phyloP scores from a whole-genome alignment of 228 moss, liverwort and hornwort species.

The Sphagnum fallax region DNA sequence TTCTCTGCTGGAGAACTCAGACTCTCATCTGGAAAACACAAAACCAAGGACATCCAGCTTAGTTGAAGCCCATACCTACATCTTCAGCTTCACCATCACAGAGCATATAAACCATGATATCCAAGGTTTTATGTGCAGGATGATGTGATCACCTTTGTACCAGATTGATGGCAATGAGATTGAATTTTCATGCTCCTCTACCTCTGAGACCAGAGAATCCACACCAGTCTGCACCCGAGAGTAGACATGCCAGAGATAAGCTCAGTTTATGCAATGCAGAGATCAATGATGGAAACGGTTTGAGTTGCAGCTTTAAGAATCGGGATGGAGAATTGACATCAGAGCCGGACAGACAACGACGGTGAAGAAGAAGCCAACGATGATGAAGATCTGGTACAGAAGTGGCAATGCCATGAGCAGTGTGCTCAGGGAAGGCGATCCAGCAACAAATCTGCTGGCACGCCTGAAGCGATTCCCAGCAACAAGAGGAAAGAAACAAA shows the following conservation, averaged over 20 bases:
- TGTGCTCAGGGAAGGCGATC: neutral
- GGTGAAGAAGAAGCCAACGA: no score
- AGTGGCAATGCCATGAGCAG: neutral
- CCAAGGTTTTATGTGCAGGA: neutral
- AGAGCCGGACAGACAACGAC: no score
- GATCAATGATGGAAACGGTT: no score
- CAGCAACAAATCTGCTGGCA: neutral
- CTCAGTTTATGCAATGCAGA: no score
- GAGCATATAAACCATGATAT: neutral
- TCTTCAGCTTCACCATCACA: neutral
- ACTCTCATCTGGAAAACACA: slow-evolving; percentile 9
- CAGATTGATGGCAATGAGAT: neutral
- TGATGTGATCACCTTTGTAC: neutral
- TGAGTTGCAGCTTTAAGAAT: no score
- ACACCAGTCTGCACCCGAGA: neutral
- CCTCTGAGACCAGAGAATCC: neutral
- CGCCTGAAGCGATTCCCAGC: no score
- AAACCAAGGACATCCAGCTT: neutral
- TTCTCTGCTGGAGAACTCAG: slow-evolving; percentile 4
- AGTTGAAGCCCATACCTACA: neutral
- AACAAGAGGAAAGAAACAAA: no score
- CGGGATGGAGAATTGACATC: no score
- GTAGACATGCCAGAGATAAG: no score
- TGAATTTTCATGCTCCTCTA: neutral
- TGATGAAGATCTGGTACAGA: no score